phyloP scores from a whole-genome alignment of 495 filamentous ascomycete species.

The Hypoxylon cercidicola region DNA sequence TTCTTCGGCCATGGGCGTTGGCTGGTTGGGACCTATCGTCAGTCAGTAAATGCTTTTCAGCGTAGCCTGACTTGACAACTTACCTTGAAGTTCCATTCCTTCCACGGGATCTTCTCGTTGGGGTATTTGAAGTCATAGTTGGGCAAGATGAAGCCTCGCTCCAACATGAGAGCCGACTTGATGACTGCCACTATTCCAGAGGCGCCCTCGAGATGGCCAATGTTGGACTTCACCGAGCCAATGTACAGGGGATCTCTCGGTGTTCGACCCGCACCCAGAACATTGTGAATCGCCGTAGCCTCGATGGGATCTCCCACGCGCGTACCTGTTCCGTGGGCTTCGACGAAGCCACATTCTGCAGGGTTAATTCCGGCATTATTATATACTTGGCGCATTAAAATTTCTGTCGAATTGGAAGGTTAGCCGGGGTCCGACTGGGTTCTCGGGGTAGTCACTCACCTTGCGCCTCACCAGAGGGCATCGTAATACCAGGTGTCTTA shows the following conservation, averaged over 20 bases:
- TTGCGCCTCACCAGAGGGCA: slow-evolving; percentile 68
- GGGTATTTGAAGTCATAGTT: slow-evolving; percentile 61
- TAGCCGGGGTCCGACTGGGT: slow-evolving; percentile 13
- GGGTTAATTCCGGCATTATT: slow-evolving; percentile 53
- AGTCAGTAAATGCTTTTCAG: slow-evolving; percentile 19
- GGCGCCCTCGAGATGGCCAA: slow-evolving; percentile 68
- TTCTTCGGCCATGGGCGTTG: slow-evolving; percentile 52
- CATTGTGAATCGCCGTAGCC: slow-evolving; percentile 62
- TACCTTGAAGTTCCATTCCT: slow-evolving; percentile 59
- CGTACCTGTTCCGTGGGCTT: slow-evolving; percentile 69
- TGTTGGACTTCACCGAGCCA: slow-evolving; percentile 69
- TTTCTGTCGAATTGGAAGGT: slow-evolving; percentile 44
- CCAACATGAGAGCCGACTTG: slow-evolving; percentile 68
- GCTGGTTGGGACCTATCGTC: slow-evolving; percentile 36
- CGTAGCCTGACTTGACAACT: slow-evolving; percentile 1
- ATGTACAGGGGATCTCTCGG: slow-evolving; percentile 58
- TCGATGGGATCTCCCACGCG: slow-evolving; percentile 71
- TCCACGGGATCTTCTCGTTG: slow-evolving; percentile 57
- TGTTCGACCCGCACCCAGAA: slow-evolving; percentile 51
- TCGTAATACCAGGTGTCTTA: slow-evolving; percentile 67
- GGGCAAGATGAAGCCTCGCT: slow-evolving; percentile 63
- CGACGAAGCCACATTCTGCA: slow-evolving; percentile 57
- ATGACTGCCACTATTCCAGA: slow-evolving; percentile 68
- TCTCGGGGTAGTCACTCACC: slow-evolving; percentile 39
- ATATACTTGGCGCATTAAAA: slow-evolving; percentile 58